Base-by-base conservation (phyloP, 345 rosid genomes). In the Hibiscus syriacus region DNA sequence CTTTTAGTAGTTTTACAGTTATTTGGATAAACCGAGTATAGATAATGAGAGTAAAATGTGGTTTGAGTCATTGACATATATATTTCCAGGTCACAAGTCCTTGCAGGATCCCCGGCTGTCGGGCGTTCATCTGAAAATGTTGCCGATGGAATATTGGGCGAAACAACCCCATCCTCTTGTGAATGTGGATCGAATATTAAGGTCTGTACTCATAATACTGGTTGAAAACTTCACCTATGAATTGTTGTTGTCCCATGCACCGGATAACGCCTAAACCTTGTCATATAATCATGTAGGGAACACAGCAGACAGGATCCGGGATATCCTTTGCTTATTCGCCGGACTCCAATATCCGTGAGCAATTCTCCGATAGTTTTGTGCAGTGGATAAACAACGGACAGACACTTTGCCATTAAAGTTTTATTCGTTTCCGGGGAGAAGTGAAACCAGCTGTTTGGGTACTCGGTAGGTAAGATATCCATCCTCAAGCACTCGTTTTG, bases 351-450 rank as follows among this genome's bases (percentile, higher is more conserved):
- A 83, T 74, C 20, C 76, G 60, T 0, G 86, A 87, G 77, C 96
- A 90, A 22, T 85, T 76, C 70, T 59, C 99, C 1, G 97, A 90
- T 73, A 82, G 87, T 78, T 94, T 94, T 73, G 87, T 77, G 66
- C 78, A 77, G 16, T 94, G 99, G 99, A 96, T 94, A 67, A 80
- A 69, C 68, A 49, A 58, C 3, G 97, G 98, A 65, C 92, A 88
- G 76, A 78, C 92, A 22, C 74, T 94, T 60, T 84, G 97, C 89
- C 87, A 88, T 63, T 89, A 81, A 84, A 75, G 56, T 53, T 36
- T 43, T 49, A 55, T 59, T 75, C 4, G 12, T 5, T 25, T 26
- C 23, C 36, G 30, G 56, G 54, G 29, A 64, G 48, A 61, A 57
- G 67, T 11, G 17, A 52, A 61, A 36, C 26, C 65, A 17, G 41